These are phyloP conservation scores for Vachellia pachyceras DNA, from an alignment of 306 rosid species.

Conservation along the genomic window DNA sequence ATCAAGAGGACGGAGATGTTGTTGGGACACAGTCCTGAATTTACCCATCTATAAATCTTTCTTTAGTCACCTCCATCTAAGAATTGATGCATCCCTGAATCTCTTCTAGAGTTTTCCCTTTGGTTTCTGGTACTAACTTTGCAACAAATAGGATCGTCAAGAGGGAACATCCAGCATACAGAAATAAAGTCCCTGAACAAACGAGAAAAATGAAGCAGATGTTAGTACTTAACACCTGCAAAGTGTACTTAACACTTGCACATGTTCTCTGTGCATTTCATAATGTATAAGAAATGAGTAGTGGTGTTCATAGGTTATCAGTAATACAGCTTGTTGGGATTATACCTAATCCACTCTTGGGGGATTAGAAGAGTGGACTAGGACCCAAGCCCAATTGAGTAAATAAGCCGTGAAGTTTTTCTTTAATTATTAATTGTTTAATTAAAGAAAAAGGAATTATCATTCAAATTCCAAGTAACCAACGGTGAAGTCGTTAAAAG, in stretches of 20 bases:
- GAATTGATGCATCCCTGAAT: slow-evolving; percentile 69
- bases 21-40: slow-evolving; percentile 2
- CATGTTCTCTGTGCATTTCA: too few species aligned
- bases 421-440: too few species aligned
- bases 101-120: slow-evolving; percentile 85
- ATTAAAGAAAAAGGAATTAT: too few species aligned
- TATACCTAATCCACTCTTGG: too few species aligned
- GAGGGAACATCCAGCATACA: slow-evolving; percentile 67
- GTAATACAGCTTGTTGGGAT: background rate
- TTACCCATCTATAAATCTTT: background rate
- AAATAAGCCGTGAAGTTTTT: too few species aligned
- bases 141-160: slow-evolving; percentile 68
- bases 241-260: background rate
- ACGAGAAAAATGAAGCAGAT: background rate
- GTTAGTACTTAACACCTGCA: too few species aligned
- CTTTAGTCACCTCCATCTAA: slow-evolving; percentile 8
- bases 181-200: slow-evolving; percentile 65
- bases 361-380: too few species aligned
- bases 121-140: slow-evolving; percentile 79
- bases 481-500: too few species aligned
- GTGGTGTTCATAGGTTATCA: background rate
- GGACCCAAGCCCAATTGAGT: too few species aligned
- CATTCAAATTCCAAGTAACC: too few species aligned
- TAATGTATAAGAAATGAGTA: too few species aligned
- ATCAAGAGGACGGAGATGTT: background rate